These are phyloP conservation scores for Ustilago xerochloae DNA, from an alignment of 1,284 basidiomycete species.

Conservation along the genomic window DNA sequence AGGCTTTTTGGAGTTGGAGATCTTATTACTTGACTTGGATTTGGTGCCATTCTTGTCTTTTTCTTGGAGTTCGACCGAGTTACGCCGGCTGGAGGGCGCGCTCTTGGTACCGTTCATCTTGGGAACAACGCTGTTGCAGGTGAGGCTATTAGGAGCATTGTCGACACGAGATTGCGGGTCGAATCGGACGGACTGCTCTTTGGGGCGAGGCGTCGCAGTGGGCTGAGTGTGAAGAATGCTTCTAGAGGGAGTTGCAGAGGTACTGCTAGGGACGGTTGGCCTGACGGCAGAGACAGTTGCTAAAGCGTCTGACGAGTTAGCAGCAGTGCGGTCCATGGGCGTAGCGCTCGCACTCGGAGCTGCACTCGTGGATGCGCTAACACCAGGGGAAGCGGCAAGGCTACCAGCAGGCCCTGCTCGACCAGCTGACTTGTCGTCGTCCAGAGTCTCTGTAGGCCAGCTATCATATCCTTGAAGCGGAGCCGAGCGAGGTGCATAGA, in stretches of 20 bases:
- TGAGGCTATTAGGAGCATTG: slow-evolving; percentile 2
- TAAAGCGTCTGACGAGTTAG: slow-evolving; percentile 9
- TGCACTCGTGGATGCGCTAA: slow-evolving; percentile 9
- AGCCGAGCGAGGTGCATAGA: slow-evolving; percentile 45
- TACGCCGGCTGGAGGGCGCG: slow-evolving; percentile 24
- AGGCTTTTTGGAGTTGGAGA: slow-evolving; percentile 25
- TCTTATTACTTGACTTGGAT: slow-evolving; percentile 18
- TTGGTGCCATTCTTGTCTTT: slow-evolving; percentile 19
- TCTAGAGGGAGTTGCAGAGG: slow-evolving; percentile 8
- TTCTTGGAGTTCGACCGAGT: slow-evolving; percentile 34
- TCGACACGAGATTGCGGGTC: slow-evolving; percentile 40
- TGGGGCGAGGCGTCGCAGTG: slow-evolving; percentile 8
- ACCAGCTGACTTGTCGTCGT: not conserved
- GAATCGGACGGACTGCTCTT: slow-evolving; percentile 43
- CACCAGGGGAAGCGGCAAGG: not conserved
- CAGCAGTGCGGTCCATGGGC: slow-evolving; percentile 16
- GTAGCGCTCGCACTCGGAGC: slow-evolving; percentile 9
- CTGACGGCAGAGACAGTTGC: not conserved
- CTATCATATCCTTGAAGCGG: slow-evolving; percentile 36
- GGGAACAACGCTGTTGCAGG: not conserved
- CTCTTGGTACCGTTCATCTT: slow-evolving; percentile 14
- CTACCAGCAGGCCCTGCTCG: not conserved
- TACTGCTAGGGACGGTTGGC: not conserved
- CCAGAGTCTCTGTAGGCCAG: slow-evolving; percentile 30
- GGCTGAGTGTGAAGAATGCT: slow-evolving; percentile 41